Evolutionary conservation across 129 eudicot species (phyloP).

Genomic region (Artemisia tridentata): DNA sequence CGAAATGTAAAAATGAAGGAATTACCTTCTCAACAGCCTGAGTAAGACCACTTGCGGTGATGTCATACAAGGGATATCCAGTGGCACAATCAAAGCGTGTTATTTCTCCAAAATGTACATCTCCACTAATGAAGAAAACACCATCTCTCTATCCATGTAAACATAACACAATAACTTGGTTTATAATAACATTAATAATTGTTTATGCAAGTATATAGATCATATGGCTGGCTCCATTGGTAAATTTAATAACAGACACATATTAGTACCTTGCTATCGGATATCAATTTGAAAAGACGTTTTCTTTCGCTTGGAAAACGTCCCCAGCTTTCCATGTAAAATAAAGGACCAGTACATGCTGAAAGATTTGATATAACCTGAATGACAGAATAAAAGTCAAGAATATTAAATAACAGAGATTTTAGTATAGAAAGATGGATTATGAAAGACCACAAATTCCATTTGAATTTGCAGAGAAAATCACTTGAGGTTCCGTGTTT

Average conservation of each 20-base stretch:
- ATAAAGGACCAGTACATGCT: slow-evolving; percentile 58
- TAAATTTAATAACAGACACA: slow-evolving; percentile 1
- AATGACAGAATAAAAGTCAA: slow-evolving; percentile 9
- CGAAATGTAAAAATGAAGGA: slow-evolving; percentile 43
- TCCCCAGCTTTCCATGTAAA: slow-evolving; percentile 60
- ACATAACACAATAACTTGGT: slow-evolving; percentile 12
- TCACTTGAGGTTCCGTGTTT: too few species aligned
- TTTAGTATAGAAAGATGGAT: neutral
- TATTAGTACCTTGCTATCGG: slow-evolving; percentile 56
- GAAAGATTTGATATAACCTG: slow-evolving; percentile 71
- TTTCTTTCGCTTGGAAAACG: slow-evolving; percentile 65
- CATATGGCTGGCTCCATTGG: neutral
- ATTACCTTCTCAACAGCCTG: slow-evolving; percentile 61
- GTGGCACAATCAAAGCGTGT: slow-evolving; percentile 56
- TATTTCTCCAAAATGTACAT: slow-evolving; percentile 76
- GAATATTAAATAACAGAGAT: neutral
- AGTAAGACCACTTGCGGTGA: slow-evolving; percentile 74
- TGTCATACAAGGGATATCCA: slow-evolving; percentile 65
- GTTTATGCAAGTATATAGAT: slow-evolving; percentile 1
- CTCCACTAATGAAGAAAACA: slow-evolving; percentile 71
- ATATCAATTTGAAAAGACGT: slow-evolving; percentile 53
- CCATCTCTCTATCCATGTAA: slow-evolving; percentile 53
- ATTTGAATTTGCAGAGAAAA: too few species aligned
- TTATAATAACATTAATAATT: neutral
- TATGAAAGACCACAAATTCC: too few species aligned